These are phyloP conservation scores for Termitomyces titanicus DNA, from an alignment of 768 basidiomycete genomes.

Conservation along the genomic window DNA sequence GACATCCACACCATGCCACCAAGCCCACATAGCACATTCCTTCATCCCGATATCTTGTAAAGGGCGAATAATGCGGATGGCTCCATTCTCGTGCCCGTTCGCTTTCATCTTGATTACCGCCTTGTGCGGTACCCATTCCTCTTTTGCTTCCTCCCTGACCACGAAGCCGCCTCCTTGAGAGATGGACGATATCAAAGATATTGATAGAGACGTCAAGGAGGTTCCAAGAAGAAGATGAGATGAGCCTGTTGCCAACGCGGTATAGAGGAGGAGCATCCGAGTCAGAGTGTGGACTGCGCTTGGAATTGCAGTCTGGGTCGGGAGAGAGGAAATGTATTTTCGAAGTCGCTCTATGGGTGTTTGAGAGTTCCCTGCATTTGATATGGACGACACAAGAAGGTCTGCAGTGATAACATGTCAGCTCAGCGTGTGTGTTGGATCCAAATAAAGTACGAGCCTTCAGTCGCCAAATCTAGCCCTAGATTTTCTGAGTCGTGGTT, in stretches of 20 bases:
- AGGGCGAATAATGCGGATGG: constrained; percentile 59
- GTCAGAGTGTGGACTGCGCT: constrained; percentile 55
- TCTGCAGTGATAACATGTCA: constrained; percentile 19
- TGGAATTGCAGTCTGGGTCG: constrained; percentile 69
- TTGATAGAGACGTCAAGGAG: constrained; percentile 72
- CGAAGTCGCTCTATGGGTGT: constrained; percentile 32
- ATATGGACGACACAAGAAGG: constrained; percentile 24
- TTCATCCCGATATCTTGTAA: constrained; percentile 73
- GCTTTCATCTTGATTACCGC: constrained; percentile 6
- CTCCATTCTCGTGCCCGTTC: constrained; percentile 9
- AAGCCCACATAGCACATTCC: constrained; percentile 74
- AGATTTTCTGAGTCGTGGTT: constrained; percentile 22
- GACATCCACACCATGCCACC: constrained; percentile 61
- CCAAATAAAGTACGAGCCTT: constrained; percentile 34
- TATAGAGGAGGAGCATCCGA: constrained; percentile 68
- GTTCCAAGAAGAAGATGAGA: constrained; percentile 81
- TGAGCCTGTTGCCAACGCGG: constrained; percentile 51
- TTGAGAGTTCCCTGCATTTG: constrained; percentile 4
- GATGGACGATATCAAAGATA: constrained; percentile 70
- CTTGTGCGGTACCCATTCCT: constrained; percentile 54
- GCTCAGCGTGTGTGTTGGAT: not conserved
- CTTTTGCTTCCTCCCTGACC: constrained; percentile 64
- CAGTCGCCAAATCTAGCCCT: constrained; percentile 46
- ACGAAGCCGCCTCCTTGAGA: constrained; percentile 75
- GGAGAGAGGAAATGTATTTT: constrained; percentile 59